These are phyloP conservation scores for Fusarium napiforme DNA, from an alignment of 2,329 filamentous ascomycete genomes.

Conservation along the genomic window DNA sequence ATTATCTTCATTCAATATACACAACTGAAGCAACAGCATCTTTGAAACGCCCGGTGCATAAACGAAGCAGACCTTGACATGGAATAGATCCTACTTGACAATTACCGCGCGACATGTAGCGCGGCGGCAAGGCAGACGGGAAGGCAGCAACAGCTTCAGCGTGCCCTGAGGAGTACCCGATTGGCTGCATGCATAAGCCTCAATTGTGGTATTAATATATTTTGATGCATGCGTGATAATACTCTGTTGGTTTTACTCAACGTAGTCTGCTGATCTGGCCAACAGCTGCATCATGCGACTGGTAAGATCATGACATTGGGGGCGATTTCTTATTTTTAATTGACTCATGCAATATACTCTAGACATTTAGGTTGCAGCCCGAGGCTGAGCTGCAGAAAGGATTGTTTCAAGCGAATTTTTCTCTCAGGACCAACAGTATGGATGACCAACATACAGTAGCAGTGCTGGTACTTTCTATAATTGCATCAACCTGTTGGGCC, in stretches of 20 bases:
- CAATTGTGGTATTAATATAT: background rate
- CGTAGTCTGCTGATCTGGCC: fast-evolving
- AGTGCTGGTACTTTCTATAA: background rate
- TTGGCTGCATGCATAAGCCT: fast-evolving
- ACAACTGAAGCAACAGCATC: background rate
- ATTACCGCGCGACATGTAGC: background rate
- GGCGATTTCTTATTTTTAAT: background rate
- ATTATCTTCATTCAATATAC: too few species aligned
- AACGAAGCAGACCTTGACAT: too few species aligned
- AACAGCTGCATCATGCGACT: fast-evolving
- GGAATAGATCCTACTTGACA: background rate
- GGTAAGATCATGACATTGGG: fast-evolving
- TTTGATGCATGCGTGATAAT: background rate
- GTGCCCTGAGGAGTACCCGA: fast-evolving
- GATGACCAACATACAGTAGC: background rate
- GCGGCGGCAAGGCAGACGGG: background rate
- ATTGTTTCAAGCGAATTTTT: background rate
- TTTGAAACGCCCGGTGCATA: background rate
- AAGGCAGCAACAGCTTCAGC: background rate
- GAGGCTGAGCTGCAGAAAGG: background rate
- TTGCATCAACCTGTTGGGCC: background rate
- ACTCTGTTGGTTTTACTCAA: background rate
- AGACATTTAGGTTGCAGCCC: background rate
- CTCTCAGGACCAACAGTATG: background rate
- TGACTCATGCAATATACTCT: background rate